These are phyloP conservation scores for Trifolium repens DNA, from an alignment of 306 rosid species.

Conservation along the genomic window DNA sequence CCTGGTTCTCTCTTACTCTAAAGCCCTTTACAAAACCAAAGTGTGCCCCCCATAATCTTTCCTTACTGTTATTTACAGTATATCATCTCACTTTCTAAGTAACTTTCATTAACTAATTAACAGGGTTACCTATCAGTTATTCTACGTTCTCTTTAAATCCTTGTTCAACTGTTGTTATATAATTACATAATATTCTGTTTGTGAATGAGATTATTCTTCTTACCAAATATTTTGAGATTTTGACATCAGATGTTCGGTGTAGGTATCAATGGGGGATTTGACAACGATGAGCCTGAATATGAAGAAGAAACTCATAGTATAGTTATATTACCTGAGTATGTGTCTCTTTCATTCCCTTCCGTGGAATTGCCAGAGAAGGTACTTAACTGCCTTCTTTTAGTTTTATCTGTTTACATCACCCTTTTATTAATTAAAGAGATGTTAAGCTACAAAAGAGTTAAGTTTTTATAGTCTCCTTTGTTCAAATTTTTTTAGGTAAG, in stretches of 20 bases:
- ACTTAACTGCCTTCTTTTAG: constrained; percentile 11
- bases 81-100: too few relatives aligned
- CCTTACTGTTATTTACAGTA: too few relatives aligned
- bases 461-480: too few relatives aligned
- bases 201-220: too few relatives aligned
- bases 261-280: constrained; percentile 96
- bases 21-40: too few relatives aligned
- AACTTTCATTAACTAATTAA: too few relatives aligned
- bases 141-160: too few relatives aligned
- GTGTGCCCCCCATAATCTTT: too few relatives aligned
- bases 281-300: constrained; percentile 74
- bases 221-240: too few relatives aligned
- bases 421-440: neutral
- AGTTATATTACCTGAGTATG: constrained; percentile 77
- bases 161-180: too few relatives aligned
- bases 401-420: neutral
- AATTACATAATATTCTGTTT: neutral
- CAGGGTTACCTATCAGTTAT: too few relatives aligned
- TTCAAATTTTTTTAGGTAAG: constrained; percentile 61
- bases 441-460: neutral
- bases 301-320: constrained; percentile 74
- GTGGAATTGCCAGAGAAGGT: constrained; percentile 99
- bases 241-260: constrained; percentile 15
- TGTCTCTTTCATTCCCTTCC: constrained; percentile 87
- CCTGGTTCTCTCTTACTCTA: too few relatives aligned